Evolutionary conservation across 257 asterid genomes (phyloP), one percentile per base, ranked within the genome.

Genomic region (Salvia splendens): DNA sequence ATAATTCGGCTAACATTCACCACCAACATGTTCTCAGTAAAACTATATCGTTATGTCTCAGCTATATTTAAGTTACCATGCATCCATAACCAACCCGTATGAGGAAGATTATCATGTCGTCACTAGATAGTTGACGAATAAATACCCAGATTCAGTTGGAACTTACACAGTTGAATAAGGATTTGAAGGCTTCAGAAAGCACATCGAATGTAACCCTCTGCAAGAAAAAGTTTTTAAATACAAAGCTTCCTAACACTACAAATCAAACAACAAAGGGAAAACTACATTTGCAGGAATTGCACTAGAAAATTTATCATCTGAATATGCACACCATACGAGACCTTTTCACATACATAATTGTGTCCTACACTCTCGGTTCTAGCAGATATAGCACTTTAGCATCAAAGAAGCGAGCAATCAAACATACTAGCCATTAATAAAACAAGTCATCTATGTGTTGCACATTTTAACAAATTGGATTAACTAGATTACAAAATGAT

Each of bases 181-280:
- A 51, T 49, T 70, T 43, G 72, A 67, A 53, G 70, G 66, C 53
- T 67, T 69, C 69, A 67, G 73, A 74, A 74, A 61, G 70, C 66
- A 68, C 65, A 67, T 60, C 3, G 52, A 61, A 59, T 64, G 68
- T 42, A 64, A 57, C 65, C 35, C 65, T 77, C 64, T 61, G 67
- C 81, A 76, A 72, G 78, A 72, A 61, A 73, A 58, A 52, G 1
- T 33, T 32, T 61, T 70, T 69, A 70, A 56, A 71, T 65, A 49
- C 75, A 60, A 65, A 47, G 55, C 60, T 41, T 64, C 60, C 61
- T 74, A 53, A 74, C 66, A 62, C 57, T 28, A 52, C 47, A 58
- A 67, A 65, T 48, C 59, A 47, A 61, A 28, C 51, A 16, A 54
- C 35, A 52, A 54, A 67, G 7, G 8, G 52, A 17, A 71, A 62